These are phyloP conservation scores for Colletotrichum nymphaeae DNA, from an alignment of 2,329 filamentous ascomycete genomes.

Conservation along the genomic window DNA sequence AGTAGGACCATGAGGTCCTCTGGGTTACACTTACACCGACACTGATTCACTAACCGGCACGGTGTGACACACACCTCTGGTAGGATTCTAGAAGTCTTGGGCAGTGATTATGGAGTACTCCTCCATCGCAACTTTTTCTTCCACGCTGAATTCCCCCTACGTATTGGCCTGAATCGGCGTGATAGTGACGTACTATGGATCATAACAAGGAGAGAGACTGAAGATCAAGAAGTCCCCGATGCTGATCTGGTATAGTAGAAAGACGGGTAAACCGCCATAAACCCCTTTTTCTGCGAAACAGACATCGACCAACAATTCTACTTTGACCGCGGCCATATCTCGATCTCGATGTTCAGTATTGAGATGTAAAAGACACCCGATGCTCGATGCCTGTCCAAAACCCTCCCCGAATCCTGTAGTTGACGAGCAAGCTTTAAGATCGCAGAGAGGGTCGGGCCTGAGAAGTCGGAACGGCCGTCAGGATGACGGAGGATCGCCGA, in stretches of 20 bases:
- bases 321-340: not conserved
- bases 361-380: not conserved
- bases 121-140: not conserved
- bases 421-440: too few species aligned
- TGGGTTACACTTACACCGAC: not conserved
- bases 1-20: not conserved
- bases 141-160: not conserved
- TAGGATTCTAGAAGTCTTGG: not conserved
- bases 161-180: not conserved
- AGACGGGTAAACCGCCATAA: too few species aligned
- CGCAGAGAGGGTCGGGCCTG: not conserved
- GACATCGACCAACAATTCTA: not conserved
- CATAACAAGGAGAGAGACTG: not conserved
- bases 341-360: not conserved
- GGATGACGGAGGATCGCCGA: conserved; percentile 24
- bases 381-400: not conserved
- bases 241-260: not conserved
- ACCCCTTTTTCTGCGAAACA: not conserved
- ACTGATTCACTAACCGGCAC: not conserved
- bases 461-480: not conserved
- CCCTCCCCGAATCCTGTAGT: not conserved
- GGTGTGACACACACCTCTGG: not conserved
- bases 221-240: not conserved
- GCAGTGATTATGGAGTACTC: not conserved
- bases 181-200: not conserved